Evolutionary conservation across 495 filamentous ascomycete species (phyloP), one percentile per base, ranked within the genome.

Genomic region (Paragyromitra xinjiangensis): DNA sequence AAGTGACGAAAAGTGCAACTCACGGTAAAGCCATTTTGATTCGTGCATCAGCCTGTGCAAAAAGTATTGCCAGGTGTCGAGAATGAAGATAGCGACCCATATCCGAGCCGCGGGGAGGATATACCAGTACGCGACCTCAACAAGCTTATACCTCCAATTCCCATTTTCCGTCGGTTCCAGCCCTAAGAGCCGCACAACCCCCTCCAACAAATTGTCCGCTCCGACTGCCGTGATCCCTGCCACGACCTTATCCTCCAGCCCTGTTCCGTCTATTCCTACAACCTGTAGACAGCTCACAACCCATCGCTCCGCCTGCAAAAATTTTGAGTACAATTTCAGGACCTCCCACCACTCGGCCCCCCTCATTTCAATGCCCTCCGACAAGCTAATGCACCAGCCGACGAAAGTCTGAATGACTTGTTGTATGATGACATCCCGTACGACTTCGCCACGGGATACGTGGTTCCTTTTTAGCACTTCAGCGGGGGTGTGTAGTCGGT

Each of bases 41-140:
- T 94, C 84, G 83, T 99, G 95, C 94, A 98, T 97, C 50, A 89
- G 89, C 34, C 95, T 92, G 85, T 99, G 95, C 82, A 92, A 87
- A 85, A 97, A 97, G 86, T 99, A 99, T 80, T 99, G 94, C 93
- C 94, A 97, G 44, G 94, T 96, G 85, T 99, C 95, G 73, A 97
- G 87, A 72, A 93, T 83, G 71, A 87, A 85, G 77, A 94, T 88
- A 44, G 90, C 95, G 42, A 92, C 68, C 72, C 88, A 83, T 80
- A 97, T 89, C 83, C 97, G 94, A 55, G 93, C 64, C 16, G 85
- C 86, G 1, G 95, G 95, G 56, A 97, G 86, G 29, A 93, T 83
- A 68, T 90, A 84, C 88, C 91, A 92, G 86, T 97, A 97, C 75
- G 96, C 87, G 56, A 88, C 86, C 78, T 90, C 89, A 9, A 92